phyloP scores from a whole-genome alignment of 1,284 basidiomycete species.

The Entoloma clypeatum region DNA sequence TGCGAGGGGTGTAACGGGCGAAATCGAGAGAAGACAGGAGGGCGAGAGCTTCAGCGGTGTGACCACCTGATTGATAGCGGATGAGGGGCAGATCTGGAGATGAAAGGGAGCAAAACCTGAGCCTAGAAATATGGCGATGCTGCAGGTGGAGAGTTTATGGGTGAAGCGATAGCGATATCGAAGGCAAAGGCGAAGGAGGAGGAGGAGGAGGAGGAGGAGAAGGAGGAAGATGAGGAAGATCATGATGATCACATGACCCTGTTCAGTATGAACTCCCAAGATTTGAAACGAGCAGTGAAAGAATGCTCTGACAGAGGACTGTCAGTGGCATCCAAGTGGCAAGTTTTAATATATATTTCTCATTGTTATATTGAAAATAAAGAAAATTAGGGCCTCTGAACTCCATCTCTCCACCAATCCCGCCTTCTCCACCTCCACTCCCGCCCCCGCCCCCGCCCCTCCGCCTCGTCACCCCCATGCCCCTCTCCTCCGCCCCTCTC shows the following conservation, averaged over 20 bases:
- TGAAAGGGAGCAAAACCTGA: slow-evolving; percentile 41
- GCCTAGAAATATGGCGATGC: slow-evolving; percentile 59
- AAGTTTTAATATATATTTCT: slow-evolving; percentile 19
- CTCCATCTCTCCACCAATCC: slow-evolving; percentile 50
- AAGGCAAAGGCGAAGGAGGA: slow-evolving; percentile 26
- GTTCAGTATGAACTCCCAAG: slow-evolving; percentile 13
- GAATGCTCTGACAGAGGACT: slow-evolving; percentile 62
- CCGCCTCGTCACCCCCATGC: slow-evolving; percentile 26
- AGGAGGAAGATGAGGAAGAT: slow-evolving; percentile 9
- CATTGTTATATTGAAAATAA: background rate
- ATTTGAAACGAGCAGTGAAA: slow-evolving; percentile 49
- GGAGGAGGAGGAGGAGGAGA: slow-evolving; percentile 9
- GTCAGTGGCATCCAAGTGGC: slow-evolving; percentile 71
- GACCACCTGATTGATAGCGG: slow-evolving; percentile 65
- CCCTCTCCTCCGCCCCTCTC: too few relatives aligned
- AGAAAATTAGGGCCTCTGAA: slow-evolving; percentile 60
- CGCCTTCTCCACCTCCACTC: slow-evolving; percentile 49
- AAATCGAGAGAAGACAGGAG: slow-evolving; percentile 79
- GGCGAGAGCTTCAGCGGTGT: slow-evolving; percentile 85
- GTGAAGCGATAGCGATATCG: too few relatives aligned
- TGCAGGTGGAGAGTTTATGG: too few relatives aligned
- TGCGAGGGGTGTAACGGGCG: slow-evolving; percentile 69
- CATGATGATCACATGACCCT: background rate
- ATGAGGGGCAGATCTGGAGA: background rate
- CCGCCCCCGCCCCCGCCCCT: slow-evolving; percentile 33